phyloP scores from a whole-genome alignment of 371 early-diverging fungal genomes.

The Parasitella parasitica region DNA sequence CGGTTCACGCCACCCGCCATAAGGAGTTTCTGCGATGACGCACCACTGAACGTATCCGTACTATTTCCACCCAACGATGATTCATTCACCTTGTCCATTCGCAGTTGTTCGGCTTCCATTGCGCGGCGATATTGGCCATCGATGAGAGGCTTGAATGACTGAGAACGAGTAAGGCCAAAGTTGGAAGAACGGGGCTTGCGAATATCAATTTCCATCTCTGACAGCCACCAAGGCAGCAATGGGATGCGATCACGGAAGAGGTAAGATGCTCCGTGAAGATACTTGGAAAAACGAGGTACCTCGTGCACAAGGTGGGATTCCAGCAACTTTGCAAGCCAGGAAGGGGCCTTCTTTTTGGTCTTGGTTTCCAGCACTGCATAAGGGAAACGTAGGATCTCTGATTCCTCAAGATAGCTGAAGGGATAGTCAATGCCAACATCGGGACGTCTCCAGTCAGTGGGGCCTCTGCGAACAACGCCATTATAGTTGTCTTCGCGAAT shows the following conservation, averaged over 20 bases:
- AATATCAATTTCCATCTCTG: conserved; percentile 93
- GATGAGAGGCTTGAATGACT: conserved; percentile 48
- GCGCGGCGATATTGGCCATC: conserved; percentile 47
- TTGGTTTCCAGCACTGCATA: conserved; percentile 99
- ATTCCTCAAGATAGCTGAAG: conserved; percentile 75
- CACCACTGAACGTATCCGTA: neutral
- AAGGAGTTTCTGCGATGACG: neutral
- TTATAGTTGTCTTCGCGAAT: conserved; percentile 92
- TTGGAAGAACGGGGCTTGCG: conserved; percentile 64
- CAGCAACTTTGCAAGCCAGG: conserved; percentile 91
- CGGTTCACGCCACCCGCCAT: neutral
- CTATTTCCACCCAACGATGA: neutral
- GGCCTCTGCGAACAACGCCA: conserved; percentile 58
- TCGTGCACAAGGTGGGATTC: conserved; percentile 92
- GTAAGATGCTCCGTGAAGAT: conserved; percentile 94
- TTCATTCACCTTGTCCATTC: conserved; percentile 14
- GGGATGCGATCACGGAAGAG: conserved; percentile 84
- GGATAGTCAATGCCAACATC: conserved; percentile 90
- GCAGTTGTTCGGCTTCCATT: conserved; percentile 37
- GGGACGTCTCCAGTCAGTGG: conserved; percentile 87
- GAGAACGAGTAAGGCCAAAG: conserved; percentile 51
- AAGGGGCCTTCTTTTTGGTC: conserved; percentile 89
- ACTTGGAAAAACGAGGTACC: conserved; percentile 98
- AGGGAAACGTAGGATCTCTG: conserved; percentile 91
- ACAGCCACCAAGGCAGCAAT: conserved; percentile 97